phyloP scores from a whole-genome alignment of 495 filamentous ascomycete genomes.

The Talaromyces wortmannii region DNA sequence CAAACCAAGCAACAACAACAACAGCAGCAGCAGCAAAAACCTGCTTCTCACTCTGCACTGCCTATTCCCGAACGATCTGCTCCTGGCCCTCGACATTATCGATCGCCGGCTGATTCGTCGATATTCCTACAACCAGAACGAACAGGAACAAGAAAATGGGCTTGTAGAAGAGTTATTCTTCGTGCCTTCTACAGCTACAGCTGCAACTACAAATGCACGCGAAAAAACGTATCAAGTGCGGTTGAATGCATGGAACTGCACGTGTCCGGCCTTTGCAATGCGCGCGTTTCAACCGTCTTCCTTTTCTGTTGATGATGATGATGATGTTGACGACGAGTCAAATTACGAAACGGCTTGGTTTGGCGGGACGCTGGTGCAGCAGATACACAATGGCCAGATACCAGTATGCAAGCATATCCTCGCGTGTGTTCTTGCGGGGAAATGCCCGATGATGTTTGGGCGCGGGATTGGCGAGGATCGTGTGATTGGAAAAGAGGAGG shows the following conservation, averaged over 20 bases:
- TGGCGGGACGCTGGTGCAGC: constrained; percentile 38
- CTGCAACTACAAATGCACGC: constrained; percentile 13
- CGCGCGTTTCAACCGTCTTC: constrained; percentile 47
- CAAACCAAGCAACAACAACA: constrained; percentile 2
- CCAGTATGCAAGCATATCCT: constrained; percentile 88
- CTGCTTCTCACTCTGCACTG: constrained; percentile 47
- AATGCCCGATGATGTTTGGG: constrained; percentile 51
- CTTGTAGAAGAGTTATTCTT: not conserved
- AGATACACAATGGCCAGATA: constrained; percentile 22
- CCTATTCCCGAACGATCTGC: constrained; percentile 46
- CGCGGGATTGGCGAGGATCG: constrained; percentile 44
- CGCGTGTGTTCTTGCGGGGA: constrained; percentile 71
- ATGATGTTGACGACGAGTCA: constrained; percentile 3
- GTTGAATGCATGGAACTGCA: constrained; percentile 78
- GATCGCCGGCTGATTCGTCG: constrained; percentile 62
- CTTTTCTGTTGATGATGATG: constrained; percentile 4
- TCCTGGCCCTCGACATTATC: constrained; percentile 76
- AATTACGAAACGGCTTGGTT: constrained; percentile 20
- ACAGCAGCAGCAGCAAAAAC: constrained; percentile 20
- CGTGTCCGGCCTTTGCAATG: constrained; percentile 76
- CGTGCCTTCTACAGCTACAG: constrained; percentile 7
- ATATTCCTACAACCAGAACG: constrained; percentile 8
- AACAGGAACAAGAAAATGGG: not conserved
- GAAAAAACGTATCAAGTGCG: constrained; percentile 58
- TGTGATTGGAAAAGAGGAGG: constrained; percentile 52